Evolutionary conservation across 805 yeast species (phyloP), one percentile per base, ranked within the genome.

Genomic region (Naumovozyma castellii): DNA sequence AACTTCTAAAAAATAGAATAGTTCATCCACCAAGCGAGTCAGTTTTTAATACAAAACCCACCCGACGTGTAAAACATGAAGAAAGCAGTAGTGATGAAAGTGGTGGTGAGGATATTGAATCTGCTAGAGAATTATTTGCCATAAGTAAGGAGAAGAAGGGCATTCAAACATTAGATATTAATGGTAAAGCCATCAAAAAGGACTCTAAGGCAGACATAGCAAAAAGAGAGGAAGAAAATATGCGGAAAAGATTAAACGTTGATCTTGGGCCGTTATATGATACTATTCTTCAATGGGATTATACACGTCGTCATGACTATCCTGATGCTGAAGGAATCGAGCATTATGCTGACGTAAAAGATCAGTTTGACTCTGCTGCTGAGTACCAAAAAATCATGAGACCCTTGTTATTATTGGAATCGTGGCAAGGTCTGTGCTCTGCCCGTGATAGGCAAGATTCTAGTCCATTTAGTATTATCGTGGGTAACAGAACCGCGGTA

Each of bases 361-460:
- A 77, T 47, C 51, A 61, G 1, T 92, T 84, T 53, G 42, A 51
- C 0, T 64, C 73, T 37, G 76, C 78, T 3, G 66, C 64, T n/a
- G 86, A 82, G 2, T 92, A 94, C 53, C 73, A 73, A 36, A 65
- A 67, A 28, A 69, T 74, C 1, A 81, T 85, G 59, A 84, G 80
- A 48, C 98, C 98, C 0, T 67, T 92, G 33, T 64, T 92, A 34
- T 63, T 88, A 56, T 62, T 90, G 32, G 99, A 92, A 62, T 84
- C 95, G 46, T 94, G 97, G 97, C 95, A 88, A 53, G 82, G 85
- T 0, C 73, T 92, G 19, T 80, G 78, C 47, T 71, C 84, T 3
- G 77, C 92, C 0, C 78, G 82, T 45, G 76, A 75, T 37, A 75
- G 83, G 14, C 64, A 66, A 13, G 73, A 72, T 8, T 53, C 54